Percentiles rank a stretch among this genome's conserved stretches.
These are phyloP conservation scores for Escallonia herrerae DNA, from an alignment of 129 eudicot species.

Conservation along the genomic window DNA sequence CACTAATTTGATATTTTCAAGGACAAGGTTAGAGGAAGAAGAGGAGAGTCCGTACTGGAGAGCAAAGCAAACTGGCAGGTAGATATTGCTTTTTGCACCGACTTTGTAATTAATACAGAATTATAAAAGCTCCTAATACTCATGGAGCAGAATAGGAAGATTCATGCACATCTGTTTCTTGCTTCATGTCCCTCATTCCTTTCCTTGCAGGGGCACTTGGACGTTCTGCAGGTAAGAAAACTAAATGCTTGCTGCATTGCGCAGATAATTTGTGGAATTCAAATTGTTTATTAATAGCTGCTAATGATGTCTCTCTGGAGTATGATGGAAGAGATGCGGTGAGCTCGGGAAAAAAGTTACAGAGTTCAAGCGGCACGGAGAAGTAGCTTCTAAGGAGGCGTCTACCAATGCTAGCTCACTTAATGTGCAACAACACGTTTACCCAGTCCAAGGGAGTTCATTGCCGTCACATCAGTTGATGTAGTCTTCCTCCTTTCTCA, in stretches of 20 bases:
- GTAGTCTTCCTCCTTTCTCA: not conserved
- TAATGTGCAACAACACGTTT: conserved; percentile 7
- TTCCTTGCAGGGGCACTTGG: conserved; percentile 12
- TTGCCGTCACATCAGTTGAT: conserved; percentile 12
- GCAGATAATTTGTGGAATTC: conserved; percentile 1
- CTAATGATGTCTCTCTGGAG: not conserved
- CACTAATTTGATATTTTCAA: conserved; percentile 1
- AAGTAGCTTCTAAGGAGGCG: not conserved
- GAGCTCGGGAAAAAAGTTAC: conserved; percentile 1
- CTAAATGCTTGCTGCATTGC: not conserved
- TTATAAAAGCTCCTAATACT: not conserved
- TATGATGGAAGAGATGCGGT: not conserved
- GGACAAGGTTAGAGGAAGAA: conserved; percentile 8
- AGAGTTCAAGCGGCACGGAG: conserved; percentile 5
- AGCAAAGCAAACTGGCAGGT: conserved; percentile 23
- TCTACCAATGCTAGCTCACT: not conserved
- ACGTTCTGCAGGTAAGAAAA: conserved; percentile 8
- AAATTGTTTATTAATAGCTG: not conserved
- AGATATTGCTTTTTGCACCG: not conserved
- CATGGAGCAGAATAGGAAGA: not conserved
- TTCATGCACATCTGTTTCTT: too few species aligned
- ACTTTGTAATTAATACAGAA: not conserved
- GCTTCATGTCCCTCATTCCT: not conserved
- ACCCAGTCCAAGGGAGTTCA: not conserved
- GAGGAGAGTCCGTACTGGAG: conserved; percentile 7